A percentile compares a stretch with the other conserved stretches of the same genome.
Conservation (phyloP, 331 rosid species). For the Pyrus hybrid region DNA sequence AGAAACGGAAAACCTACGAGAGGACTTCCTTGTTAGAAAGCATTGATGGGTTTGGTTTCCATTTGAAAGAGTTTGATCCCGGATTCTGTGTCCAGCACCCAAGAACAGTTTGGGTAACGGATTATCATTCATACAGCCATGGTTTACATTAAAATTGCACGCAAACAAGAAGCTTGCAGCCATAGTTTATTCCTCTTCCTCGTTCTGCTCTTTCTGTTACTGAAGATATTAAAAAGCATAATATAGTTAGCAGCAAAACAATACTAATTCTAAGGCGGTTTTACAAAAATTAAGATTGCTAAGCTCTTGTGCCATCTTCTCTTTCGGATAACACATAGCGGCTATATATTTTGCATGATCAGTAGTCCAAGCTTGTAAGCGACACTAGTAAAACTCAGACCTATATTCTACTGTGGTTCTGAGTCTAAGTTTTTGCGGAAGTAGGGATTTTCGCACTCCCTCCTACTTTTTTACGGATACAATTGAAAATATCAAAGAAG, state of each 20-base stretch:
- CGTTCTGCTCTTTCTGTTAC: constrained; percentile 9
- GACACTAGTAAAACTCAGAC: not conserved
- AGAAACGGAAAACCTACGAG: constrained; percentile 28
- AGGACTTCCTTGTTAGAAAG: constrained; percentile 3
- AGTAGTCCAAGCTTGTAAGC: not conserved
- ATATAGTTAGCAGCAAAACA: not conserved
- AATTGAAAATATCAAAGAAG: too few relatives aligned
- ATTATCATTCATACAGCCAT: constrained; percentile 7
- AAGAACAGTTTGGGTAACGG: constrained; percentile 8
- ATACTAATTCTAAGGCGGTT: not conserved
- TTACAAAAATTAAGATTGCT: not conserved
- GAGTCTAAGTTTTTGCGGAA: too few relatives aligned
- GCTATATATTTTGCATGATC: not conserved
- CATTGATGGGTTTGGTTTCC: not conserved
- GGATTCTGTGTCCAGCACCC: constrained; percentile 11
- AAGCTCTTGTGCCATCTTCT: not conserved
- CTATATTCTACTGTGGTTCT: too few relatives aligned
- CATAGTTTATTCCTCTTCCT: constrained; percentile 16
- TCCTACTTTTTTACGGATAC: too few relatives aligned
- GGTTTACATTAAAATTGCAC: constrained; percentile 17
- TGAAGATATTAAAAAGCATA: not conserved
- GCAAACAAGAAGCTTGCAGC: constrained; percentile 21
- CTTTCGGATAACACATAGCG: not conserved
- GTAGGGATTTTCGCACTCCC: too few relatives aligned
- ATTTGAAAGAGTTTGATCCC: constrained; percentile 1